phyloP scores from a whole-genome alignment of 345 rosid genomes.

The Citrus glauca region DNA sequence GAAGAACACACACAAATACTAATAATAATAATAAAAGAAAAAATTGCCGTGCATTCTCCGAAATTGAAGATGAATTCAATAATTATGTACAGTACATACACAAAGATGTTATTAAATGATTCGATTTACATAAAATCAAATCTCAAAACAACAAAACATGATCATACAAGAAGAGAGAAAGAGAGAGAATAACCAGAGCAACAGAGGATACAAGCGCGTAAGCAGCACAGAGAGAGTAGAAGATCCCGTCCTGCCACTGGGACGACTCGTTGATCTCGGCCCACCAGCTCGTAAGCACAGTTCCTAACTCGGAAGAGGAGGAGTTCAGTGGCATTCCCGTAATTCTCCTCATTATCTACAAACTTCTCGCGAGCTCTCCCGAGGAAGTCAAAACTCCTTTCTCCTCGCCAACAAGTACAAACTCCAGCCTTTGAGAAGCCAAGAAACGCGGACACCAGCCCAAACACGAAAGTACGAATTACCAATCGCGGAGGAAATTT shows the following conservation, averaged over 20 bases:
- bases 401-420: not conserved
- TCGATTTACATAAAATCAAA: not conserved
- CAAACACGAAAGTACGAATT: not conserved
- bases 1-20: not conserved
- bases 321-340: conserved; percentile 10
- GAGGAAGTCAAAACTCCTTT: not conserved
- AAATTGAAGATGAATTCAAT: not conserved
- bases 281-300: conserved; percentile 60
- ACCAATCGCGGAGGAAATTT: not conserved
- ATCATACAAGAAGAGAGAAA: not conserved
- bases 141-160: not conserved
- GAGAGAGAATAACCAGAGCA: conserved; percentile 54
- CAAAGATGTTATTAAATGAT: not conserved
- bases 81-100: not conserved
- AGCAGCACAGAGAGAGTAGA: conserved; percentile 81
- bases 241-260: conserved; percentile 93
- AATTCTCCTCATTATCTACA: conserved; percentile 15
- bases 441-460: not conserved
- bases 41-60: not conserved
- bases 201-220: conserved; percentile 84
- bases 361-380: not conserved
- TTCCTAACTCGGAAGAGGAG: conserved; percentile 16
- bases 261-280: conserved; percentile 77
- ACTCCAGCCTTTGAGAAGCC: not conserved
- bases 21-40: too few relatives aligned